These are phyloP conservation scores for Yarrowia porcina DNA, from an alignment of 805 yeast species.

Conservation along the genomic window DNA sequence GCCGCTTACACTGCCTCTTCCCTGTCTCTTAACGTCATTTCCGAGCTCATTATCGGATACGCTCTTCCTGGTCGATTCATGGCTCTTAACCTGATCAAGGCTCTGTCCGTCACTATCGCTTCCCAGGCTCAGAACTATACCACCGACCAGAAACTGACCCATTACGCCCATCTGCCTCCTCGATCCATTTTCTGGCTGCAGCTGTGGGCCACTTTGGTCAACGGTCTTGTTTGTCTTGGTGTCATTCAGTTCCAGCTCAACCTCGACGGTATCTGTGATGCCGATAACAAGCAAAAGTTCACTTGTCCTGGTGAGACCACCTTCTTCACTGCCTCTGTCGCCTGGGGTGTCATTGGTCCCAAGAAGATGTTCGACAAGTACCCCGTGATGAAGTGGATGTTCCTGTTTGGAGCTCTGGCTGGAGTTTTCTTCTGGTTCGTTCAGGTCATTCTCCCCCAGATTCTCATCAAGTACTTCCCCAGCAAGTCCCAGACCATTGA, in stretches of 20 bases:
- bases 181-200: conserved; percentile 52
- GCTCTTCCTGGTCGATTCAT: conserved; percentile 60
- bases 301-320: conserved; percentile 42
- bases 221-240: conserved; percentile 37
- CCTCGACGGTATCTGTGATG: conserved; percentile 34
- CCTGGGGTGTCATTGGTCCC: conserved; percentile 49
- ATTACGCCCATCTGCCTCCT: conserved; percentile 59
- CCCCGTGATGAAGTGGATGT: conserved; percentile 31
- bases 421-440: conserved; percentile 28
- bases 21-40: conserved; percentile 58
- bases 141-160: conserved; percentile 57
- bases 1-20: conserved; percentile 57
- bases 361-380: conserved; percentile 43
- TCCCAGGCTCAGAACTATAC: conserved; percentile 59
- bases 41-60: conserved; percentile 63
- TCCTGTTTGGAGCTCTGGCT: conserved; percentile 33
- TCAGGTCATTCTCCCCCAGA: conserved; percentile 29
- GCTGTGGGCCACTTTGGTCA: conserved; percentile 45
- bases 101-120: conserved; percentile 44
- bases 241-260: conserved; percentile 39
- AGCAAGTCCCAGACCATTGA: not conserved
- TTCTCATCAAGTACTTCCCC: conserved; percentile 15
- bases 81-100: conserved; percentile 54
- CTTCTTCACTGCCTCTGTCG: conserved; percentile 50
- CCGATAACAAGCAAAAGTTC: conserved; percentile 30